A percentile compares a stretch with the other conserved stretches of the same genome.
phyloP scores from a whole-genome alignment of 2,329 filamentous ascomycete species.

The Aspergillus sergii region DNA sequence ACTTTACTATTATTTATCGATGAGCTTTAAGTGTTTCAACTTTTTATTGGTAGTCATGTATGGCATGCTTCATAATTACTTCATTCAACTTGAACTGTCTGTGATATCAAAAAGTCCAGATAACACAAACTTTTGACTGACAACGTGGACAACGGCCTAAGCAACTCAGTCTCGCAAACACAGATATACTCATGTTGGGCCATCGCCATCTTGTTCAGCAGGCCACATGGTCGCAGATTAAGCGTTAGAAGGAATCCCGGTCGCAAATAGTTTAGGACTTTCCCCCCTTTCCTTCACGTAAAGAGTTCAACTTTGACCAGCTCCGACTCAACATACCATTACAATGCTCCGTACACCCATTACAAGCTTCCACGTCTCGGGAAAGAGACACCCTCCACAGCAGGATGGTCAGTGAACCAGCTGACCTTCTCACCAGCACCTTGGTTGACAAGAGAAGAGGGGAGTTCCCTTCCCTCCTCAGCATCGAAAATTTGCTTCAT shows the following conservation, averaged over 20 bases:
- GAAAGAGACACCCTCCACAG: constrained; percentile 82
- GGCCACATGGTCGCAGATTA: not conserved
- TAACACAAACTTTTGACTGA: constrained; percentile 10
- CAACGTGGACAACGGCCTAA: not conserved
- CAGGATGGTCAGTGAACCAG: constrained; percentile 91
- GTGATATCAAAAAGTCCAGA: constrained; percentile 2
- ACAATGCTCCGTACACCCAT: constrained; percentile 13
- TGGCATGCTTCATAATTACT: constrained; percentile 2
- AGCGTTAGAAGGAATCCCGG: not conserved
- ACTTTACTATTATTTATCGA: not conserved
- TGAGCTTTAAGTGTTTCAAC: not conserved
- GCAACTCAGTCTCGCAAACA: not conserved
- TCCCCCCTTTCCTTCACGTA: not conserved
- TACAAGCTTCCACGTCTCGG: constrained; percentile 71
- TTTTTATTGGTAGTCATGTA: not conserved
- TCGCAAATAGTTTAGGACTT: not conserved
- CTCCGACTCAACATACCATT: not conserved
- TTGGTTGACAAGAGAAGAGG: constrained; percentile 86
- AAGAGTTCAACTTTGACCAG: not conserved
- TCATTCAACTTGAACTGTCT: constrained; percentile 3
- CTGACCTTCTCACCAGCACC: constrained; percentile 81
- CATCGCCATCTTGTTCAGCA: not conserved
- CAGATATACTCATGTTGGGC: not conserved
- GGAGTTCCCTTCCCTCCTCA: constrained; percentile 71
- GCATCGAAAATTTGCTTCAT: constrained; percentile 89